Base-by-base conservation (phyloP, 257 asterid species). In the Penstemon barbatus region DNA sequence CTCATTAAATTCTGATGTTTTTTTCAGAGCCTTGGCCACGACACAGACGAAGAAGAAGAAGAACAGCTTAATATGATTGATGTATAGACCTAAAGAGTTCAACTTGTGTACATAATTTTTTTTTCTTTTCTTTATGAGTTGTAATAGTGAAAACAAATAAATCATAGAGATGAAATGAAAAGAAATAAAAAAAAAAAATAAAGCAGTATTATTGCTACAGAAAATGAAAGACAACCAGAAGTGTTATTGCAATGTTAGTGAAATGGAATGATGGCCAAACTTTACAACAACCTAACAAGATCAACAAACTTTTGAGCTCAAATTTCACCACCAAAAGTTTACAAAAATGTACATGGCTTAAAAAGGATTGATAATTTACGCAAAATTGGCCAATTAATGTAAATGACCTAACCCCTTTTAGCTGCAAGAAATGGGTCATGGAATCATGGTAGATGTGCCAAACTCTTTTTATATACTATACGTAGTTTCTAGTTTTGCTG, bases 21-120 rank as follows among this genome's bases (percentile, higher is more conserved):
- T 60, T 69, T 66, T 13, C 83, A 83, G 85, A 70, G 39, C 46
- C 5, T 78, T 48, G 66, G 78, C 15, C 77, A 59, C 12, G 80
- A 77, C 7, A 72, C 65, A 4, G 79, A 69, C 8, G 73, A 75
- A 4, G 83, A 71, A 54, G 74, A 77, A 2, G 79, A 60, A 37
- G 77, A 62, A 10, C 70, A 8, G 43, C 49, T 39, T 45, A 43
- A n/a, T 13, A 45, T 41, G 39, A 40, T 18, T 0, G 63, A 19
- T 4, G n/a, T 50, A 48, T 75, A 37, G 73, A 57, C 41, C 63
- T 79, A 65, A 73, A 13, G 13, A 63, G 53, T 59, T 68, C 69
- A 50, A 6, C 18, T n/a, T 52, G 54, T 67, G 66, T 71, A 75
- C 39, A 66, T 18, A 44, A n/a, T n/a, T 18, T 56, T 70, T 65